Conservation (phyloP, 306 rosid genomes). For the Lotus japonicus region DNA sequence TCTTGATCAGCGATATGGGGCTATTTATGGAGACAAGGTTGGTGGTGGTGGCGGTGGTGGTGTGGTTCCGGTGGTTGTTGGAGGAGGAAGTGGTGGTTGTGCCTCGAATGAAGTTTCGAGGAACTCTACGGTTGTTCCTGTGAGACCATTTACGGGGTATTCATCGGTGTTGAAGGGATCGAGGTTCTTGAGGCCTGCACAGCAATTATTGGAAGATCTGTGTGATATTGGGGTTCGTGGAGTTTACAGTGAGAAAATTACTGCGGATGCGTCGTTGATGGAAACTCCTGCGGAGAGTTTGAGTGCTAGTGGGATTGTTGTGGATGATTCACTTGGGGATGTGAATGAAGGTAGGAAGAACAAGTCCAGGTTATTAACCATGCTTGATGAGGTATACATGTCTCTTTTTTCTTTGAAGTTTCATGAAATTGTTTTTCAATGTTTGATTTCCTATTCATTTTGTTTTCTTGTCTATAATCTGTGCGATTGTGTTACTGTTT, state of each 20-base stretch:
- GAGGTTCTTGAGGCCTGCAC: conserved; percentile 71
- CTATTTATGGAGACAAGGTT: not conserved
- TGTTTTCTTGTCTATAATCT: too few relatives aligned
- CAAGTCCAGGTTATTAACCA: conserved; percentile 53
- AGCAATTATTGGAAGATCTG: conserved; percentile 58
- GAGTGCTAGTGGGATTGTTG: not conserved
- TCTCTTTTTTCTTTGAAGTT: not conserved
- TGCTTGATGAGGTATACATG: conserved; percentile 76
- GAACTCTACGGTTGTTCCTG: conserved; percentile 39
- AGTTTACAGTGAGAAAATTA: conserved; percentile 11
- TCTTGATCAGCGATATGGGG: conserved; percentile 39
- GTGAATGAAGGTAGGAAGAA: conserved; percentile 34
- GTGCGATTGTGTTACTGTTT: too few relatives aligned
- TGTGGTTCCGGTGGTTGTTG: conserved; percentile 2
- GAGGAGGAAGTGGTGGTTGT: not conserved
- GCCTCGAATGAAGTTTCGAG: conserved; percentile 22
- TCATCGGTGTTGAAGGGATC: conserved; percentile 70
- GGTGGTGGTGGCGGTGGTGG: not conserved
- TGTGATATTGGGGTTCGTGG: conserved; percentile 41
- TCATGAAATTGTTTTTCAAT: too few relatives aligned
- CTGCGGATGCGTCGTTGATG: conserved; percentile 34
- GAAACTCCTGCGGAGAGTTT: conserved; percentile 37
- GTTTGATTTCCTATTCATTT: too few relatives aligned
- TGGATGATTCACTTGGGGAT: conserved; percentile 21
- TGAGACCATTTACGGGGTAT: conserved; percentile 69